Percentiles rank a stretch among this genome's conserved stretches.
Conservation (phyloP, 345 rosid species). For the Brassica carinata region DNA sequence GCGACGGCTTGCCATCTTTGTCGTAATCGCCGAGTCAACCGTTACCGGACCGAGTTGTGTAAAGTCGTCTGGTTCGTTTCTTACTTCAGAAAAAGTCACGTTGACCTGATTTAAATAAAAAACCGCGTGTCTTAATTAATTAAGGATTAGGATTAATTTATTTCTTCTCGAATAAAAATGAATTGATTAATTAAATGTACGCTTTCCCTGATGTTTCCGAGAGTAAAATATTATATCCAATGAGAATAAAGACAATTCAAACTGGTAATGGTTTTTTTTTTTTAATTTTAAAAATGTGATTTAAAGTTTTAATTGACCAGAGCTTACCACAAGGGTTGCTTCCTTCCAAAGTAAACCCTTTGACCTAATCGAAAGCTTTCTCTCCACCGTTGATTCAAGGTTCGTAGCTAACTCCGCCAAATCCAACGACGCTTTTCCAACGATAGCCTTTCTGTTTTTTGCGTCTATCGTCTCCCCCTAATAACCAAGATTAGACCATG, state of each 20-base stretch:
- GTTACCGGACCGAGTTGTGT: conserved; percentile 25
- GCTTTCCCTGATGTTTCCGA: conserved; percentile 11
- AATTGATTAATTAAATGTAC: not conserved
- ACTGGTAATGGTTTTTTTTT: not conserved
- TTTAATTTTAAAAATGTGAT: not conserved
- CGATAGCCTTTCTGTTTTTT: conserved; percentile 19
- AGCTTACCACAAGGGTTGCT: conserved; percentile 37
- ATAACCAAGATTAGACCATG: not conserved
- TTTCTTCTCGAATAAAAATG: not conserved
- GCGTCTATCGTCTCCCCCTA: conserved; percentile 23
- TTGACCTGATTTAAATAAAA: conserved; percentile 38
- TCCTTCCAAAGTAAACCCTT: conserved; percentile 35
- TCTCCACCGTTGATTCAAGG: conserved; percentile 36
- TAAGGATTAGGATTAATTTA: conserved; percentile 15
- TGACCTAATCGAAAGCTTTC: conserved; percentile 34
- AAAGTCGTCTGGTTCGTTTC: conserved; percentile 34
- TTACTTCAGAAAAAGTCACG: conserved; percentile 31
- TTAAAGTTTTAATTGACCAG: conserved; percentile 16
- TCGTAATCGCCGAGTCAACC: conserved; percentile 19
- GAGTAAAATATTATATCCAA: not conserved
- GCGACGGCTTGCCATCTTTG: conserved; percentile 22
- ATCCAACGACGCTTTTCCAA: conserved; percentile 40
- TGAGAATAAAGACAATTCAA: conserved; percentile 18
- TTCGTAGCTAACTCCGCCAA: conserved; percentile 30
- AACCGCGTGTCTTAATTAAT: conserved; percentile 30